Conservation (phyloP, 257 asterid genomes). For the Echites panduratus region DNA sequence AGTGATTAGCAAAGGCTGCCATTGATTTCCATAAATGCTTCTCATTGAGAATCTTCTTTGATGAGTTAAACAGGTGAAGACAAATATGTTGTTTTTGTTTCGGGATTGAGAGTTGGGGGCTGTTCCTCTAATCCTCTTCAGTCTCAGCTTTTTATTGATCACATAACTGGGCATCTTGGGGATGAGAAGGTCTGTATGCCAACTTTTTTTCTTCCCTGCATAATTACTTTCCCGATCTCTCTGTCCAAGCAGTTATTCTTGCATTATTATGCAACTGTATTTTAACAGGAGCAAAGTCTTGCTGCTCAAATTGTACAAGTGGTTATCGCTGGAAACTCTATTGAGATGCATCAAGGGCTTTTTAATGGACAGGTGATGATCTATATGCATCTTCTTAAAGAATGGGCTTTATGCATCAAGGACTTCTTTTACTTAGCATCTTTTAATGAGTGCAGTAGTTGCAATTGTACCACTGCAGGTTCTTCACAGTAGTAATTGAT, state of each 20-base stretch:
- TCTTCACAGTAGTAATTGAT: neutral
- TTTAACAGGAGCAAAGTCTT: constrained; percentile 66
- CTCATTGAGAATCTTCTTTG: neutral
- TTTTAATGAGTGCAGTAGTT: neutral
- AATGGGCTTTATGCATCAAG: neutral
- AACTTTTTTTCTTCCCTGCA: constrained; percentile 13
- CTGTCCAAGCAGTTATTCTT: constrained; percentile 17
- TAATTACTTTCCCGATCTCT: constrained; percentile 10
- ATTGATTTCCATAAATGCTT: neutral
- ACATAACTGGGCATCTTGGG: constrained; percentile 96
- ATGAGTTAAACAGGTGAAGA: constrained; percentile 67
- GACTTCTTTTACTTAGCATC: too few species aligned
- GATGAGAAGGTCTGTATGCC: constrained; percentile 62
- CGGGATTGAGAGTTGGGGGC: constrained; percentile 85
- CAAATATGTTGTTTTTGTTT: constrained; percentile 71
- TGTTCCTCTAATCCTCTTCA: constrained; percentile 77
- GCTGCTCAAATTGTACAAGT: constrained; percentile 92
- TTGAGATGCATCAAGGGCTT: constrained; percentile 64
- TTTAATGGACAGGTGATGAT: constrained; percentile 82
- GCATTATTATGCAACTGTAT: constrained; percentile 19
- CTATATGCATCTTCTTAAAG: neutral
- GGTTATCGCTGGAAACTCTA: constrained; percentile 87
- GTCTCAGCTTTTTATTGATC: constrained; percentile 90
- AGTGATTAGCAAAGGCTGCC: neutral
- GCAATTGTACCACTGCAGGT: neutral